phyloP scores from a whole-genome alignment of 495 filamentous ascomycete genomes.

The Copromyces sp. region DNA sequence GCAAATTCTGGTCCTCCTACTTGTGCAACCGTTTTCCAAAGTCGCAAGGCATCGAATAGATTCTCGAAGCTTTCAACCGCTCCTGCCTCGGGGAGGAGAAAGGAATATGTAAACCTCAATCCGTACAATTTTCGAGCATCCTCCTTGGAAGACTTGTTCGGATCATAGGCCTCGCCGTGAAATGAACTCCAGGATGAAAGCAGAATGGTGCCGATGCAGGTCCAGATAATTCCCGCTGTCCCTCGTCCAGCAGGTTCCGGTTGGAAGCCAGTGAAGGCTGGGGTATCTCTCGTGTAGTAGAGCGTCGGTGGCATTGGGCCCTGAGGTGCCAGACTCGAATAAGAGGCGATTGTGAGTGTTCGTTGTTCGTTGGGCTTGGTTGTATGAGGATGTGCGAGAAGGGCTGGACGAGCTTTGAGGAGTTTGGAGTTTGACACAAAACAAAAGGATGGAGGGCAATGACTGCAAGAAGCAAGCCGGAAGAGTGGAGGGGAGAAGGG shows the following conservation, averaged over 20 bases:
- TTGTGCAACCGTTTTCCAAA: not conserved
- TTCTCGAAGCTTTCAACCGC: not conserved
- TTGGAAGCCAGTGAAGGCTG: not conserved
- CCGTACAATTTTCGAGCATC: not conserved
- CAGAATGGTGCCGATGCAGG: not conserved
- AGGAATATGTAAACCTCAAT: fast-evolving
- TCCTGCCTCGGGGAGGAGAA: not conserved
- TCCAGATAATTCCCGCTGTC: not conserved
- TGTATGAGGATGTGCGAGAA: not conserved
- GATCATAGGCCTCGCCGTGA: not conserved
- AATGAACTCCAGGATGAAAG: not conserved
- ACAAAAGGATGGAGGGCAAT: not conserved
- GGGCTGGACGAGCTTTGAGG: not conserved
- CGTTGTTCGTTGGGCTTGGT: not conserved
- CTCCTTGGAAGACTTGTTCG: fast-evolving
- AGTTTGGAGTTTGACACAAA: not conserved
- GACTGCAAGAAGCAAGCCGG: not conserved
- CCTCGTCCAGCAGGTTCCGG: not conserved
- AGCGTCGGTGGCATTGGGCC: not conserved
- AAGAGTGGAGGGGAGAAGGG: not conserved
- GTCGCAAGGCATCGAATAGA: not conserved
- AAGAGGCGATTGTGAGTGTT: not conserved
- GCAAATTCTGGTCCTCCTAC: not conserved
- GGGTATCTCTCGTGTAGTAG: not conserved
- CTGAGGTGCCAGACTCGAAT: not conserved